phyloP scores from a whole-genome alignment of 495 filamentous ascomycete genomes.

The Neurospora sp. region DNA sequence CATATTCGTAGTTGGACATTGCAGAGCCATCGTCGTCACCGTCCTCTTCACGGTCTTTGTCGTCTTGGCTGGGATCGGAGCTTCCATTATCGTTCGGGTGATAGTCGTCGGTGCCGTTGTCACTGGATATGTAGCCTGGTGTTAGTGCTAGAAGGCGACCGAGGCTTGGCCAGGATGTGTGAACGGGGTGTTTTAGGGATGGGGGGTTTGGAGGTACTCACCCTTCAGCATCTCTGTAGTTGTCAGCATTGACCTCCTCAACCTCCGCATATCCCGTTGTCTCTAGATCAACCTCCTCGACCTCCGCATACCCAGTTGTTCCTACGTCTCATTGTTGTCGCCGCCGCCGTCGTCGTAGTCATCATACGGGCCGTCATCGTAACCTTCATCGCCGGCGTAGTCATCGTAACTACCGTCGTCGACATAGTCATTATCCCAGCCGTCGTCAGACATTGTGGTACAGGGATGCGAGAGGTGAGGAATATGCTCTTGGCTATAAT shows the following conservation, averaged over 20 bases:
- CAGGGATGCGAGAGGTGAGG: not conserved
- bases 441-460: not conserved
- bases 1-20: not conserved
- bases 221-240: not conserved
- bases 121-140: not conserved
- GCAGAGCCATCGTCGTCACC: not conserved
- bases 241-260: not conserved
- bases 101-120: not conserved
- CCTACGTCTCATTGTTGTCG: not conserved
- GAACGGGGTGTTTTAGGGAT: not conserved
- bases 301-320: too few species aligned
- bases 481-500: not conserved
- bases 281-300: not conserved
- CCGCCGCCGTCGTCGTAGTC: too few species aligned
- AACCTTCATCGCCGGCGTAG: not conserved
- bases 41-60: not conserved
- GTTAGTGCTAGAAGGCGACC: not conserved
- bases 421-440: not conserved
- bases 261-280: not conserved
- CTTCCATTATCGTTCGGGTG: too few species aligned
- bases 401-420: not conserved
- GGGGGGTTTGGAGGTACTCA: not conserved
- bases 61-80: not conserved
- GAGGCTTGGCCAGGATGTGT: not conserved
- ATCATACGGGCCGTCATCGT: too few species aligned